Conservation (phyloP, 1,284 basidiomycete genomes). For the Sutorius eximius region DNA sequence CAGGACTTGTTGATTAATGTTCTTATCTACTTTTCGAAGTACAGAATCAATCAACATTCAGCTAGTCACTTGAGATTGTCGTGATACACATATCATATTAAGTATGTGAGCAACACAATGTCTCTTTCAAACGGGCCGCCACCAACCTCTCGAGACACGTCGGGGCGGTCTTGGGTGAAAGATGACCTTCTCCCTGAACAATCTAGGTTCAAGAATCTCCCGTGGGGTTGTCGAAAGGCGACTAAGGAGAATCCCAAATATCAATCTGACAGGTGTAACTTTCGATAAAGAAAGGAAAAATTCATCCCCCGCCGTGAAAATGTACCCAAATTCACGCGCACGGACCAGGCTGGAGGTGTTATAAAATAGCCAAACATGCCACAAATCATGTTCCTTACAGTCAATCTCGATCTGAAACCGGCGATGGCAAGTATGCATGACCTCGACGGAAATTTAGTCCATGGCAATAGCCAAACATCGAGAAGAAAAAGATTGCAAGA, state of each 20-base stretch:
- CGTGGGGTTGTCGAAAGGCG: slow-evolving; percentile 23
- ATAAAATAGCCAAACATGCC: slow-evolving; percentile 23
- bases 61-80: neutral
- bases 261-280: slow-evolving; percentile 68
- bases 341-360: slow-evolving; percentile 46
- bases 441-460: slow-evolving; percentile 26
- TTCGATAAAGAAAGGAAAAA: slow-evolving; percentile 43
- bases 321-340: slow-evolving; percentile 40
- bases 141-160: slow-evolving; percentile 25
- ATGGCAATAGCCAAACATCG: slow-evolving; percentile 20
- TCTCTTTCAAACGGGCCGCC: slow-evolving; percentile 39
- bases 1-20: no score
- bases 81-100: no score
- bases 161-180: slow-evolving; percentile 51
- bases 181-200: slow-evolving; percentile 48
- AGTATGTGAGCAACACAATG: slow-evolving; percentile 1
- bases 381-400: slow-evolving; percentile 47
- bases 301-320: slow-evolving; percentile 21
- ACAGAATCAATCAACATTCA: neutral
- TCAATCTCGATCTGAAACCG: slow-evolving; percentile 54
- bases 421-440: slow-evolving; percentile 21
- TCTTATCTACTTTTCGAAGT: neutral
- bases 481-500: slow-evolving; percentile 49
- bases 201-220: slow-evolving; percentile 51
- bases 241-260: slow-evolving; percentile 61